A percentile compares a stretch with the other conserved stretches of the same genome.
Evolutionary conservation across 441 rosid genomes (phyloP).

Genomic region (Gossypium aridum): DNA sequence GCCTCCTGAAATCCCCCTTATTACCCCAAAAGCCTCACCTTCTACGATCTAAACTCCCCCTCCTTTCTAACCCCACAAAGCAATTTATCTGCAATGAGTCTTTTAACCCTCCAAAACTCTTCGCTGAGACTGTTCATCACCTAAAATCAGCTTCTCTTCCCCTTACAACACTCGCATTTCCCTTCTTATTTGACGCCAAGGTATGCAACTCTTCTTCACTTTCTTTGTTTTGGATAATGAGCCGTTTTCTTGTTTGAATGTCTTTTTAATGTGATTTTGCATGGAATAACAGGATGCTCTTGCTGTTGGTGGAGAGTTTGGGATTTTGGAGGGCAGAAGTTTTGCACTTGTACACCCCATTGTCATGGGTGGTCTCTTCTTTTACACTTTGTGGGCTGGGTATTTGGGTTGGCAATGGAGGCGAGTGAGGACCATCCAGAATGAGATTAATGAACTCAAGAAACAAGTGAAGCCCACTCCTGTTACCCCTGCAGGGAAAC

Average conservation of each 20-base stretch:
- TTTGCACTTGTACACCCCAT: slow-evolving; percentile 67
- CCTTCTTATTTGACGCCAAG: slow-evolving; percentile 57
- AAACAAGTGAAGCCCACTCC: slow-evolving; percentile 71
- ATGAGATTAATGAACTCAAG: slow-evolving; percentile 70
- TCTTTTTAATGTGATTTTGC: neutral
- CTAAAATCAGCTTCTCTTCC: slow-evolving; percentile 49
- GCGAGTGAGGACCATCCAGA: slow-evolving; percentile 74
- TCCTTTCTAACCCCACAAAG: slow-evolving; percentile 23
- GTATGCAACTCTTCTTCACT: slow-evolving; percentile 7
- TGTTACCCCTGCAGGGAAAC: slow-evolving; percentile 64
- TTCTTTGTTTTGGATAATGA: neutral
- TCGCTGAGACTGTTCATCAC: slow-evolving; percentile 24
- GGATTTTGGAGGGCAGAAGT: slow-evolving; percentile 79
- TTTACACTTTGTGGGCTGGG: slow-evolving; percentile 68
- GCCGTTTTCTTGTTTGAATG: neutral
- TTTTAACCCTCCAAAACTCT: slow-evolving; percentile 17
- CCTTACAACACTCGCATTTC: slow-evolving; percentile 46
- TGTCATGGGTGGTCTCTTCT: slow-evolving; percentile 67
- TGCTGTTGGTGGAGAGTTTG: slow-evolving; percentile 71
- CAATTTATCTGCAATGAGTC: slow-evolving; percentile 1
- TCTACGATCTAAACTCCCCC: slow-evolving; percentile 19
- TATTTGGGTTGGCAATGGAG: slow-evolving; percentile 98
- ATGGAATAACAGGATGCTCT: slow-evolving; percentile 52
- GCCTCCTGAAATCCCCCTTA: slow-evolving; percentile 41
- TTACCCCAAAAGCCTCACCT: slow-evolving; percentile 22